These are phyloP conservation scores for Eucalyptus sideroxylon DNA, from an alignment of 345 rosid genomes.

Conservation along the genomic window DNA sequence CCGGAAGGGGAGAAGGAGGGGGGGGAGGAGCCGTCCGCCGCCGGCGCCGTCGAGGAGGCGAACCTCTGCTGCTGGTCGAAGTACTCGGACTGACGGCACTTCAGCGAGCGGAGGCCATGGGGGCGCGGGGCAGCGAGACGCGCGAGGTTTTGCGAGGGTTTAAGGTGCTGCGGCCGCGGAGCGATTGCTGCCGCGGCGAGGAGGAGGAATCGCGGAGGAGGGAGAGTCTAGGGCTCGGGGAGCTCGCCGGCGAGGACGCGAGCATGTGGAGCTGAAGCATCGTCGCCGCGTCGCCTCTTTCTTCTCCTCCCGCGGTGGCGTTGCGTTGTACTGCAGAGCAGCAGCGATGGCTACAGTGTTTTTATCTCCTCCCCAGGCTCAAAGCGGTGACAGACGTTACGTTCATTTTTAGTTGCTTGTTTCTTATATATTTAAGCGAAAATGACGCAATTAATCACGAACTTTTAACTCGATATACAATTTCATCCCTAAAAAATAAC, in stretches of 20 bases:
- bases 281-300: not conserved
- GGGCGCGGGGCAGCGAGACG: conserved; percentile 2
- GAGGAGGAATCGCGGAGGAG: not conserved
- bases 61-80: conserved; percentile 22
- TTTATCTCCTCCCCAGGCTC: not conserved
- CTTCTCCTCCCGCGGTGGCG: not conserved
- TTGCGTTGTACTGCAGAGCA: not conserved
- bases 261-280: conserved; percentile 22
- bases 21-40: not conserved
- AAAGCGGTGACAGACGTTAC: not conserved
- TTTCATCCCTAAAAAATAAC: too few relatives aligned
- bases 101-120: conserved; percentile 11
- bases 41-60: not conserved
- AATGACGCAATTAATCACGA: not conserved
- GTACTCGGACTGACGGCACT: conserved; percentile 56
- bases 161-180: not conserved
- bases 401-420: not conserved
- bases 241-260: not conserved
- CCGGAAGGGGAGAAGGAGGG: not conserved
- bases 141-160: not conserved
- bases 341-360: not conserved
- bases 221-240: conserved; percentile 18
- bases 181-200: not conserved
- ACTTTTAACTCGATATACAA: too few relatives aligned
- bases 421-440: not conserved